phyloP scores from a whole-genome alignment of 2,329 filamentous ascomycete genomes.

The Fusarium stilboides region DNA sequence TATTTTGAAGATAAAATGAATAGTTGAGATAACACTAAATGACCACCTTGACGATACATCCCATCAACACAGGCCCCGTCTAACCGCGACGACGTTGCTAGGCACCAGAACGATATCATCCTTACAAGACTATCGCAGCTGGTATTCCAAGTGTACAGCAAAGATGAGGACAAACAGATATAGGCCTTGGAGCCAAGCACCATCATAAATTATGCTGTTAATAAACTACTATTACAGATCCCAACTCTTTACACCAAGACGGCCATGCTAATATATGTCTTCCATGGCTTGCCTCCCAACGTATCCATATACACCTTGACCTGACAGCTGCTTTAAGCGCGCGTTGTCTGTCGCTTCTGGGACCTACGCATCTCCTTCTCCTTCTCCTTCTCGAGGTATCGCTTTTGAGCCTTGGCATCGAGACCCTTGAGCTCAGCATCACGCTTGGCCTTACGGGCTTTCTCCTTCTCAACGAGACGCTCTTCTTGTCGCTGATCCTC shows the following conservation, averaged over 20 bases:
- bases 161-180: background rate
- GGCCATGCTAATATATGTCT: slow-evolving; percentile 21
- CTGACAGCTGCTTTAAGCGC: slow-evolving; percentile 57
- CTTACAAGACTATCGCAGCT: background rate
- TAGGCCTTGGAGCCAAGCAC: slow-evolving; percentile 12
- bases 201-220: slow-evolving; percentile 35
- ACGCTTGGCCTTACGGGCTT: slow-evolving; percentile 88
- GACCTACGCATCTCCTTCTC: slow-evolving; percentile 77
- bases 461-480: slow-evolving; percentile 78
- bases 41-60: too few relatives aligned
- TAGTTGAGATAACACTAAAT: too few relatives aligned
- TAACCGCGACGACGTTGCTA: too few relatives aligned
- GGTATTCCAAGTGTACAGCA: background rate
- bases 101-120: too few relatives aligned
- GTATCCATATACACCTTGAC: slow-evolving; percentile 4
- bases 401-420: slow-evolving; percentile 87
- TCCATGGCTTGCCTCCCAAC: slow-evolving; percentile 1
- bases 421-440: slow-evolving; percentile 84
- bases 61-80: too few relatives aligned
- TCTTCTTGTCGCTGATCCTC: slow-evolving; percentile 88
- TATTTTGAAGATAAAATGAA: slow-evolving; percentile 5
- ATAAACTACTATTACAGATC: slow-evolving; percentile 43
- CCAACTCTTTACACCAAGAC: slow-evolving; percentile 30
- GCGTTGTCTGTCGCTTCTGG: slow-evolving; percentile 69
- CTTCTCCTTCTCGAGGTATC: slow-evolving; percentile 85